phyloP scores from a whole-genome alignment of 306 rosid genomes.

The Pterocarpus macrocarpus region DNA sequence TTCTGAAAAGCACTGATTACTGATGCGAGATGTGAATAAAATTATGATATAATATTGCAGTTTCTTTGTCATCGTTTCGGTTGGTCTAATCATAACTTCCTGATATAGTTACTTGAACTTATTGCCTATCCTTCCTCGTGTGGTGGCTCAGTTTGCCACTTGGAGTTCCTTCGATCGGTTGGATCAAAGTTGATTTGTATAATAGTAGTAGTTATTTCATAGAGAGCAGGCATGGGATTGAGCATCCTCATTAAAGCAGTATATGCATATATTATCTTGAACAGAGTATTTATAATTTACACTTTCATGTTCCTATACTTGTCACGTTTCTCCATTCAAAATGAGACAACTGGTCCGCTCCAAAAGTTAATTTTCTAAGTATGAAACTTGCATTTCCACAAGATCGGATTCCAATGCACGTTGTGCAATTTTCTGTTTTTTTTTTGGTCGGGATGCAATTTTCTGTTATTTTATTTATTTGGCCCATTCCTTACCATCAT shows the following conservation, averaged over 20 bases:
- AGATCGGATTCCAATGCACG: not conserved
- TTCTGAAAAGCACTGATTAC: not conserved
- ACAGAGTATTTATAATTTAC: not conserved
- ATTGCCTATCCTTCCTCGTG: not conserved
- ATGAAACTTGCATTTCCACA: not conserved
- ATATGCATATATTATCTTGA: not conserved
- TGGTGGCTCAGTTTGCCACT: not conserved
- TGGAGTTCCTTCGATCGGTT: not conserved
- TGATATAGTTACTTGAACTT: not conserved
- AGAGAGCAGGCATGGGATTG: slow-evolving; percentile 18
- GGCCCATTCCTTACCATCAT: slow-evolving; percentile 17
- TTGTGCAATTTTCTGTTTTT: not conserved
- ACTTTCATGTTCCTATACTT: not conserved
- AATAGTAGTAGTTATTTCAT: not conserved
- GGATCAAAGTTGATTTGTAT: not conserved
- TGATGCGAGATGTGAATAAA: not conserved
- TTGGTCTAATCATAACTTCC: slow-evolving; percentile 3
- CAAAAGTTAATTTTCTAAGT: slow-evolving; percentile 6
- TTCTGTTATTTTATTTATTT: slow-evolving; percentile 12
- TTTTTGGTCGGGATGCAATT: not conserved
- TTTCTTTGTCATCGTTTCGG: not conserved
- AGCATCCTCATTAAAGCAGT: slow-evolving; percentile 12
- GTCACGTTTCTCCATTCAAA: slow-evolving; percentile 37
- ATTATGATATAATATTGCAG: not conserved
- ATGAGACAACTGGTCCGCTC: slow-evolving; percentile 20